Evolutionary conservation across 139 green algal species (phyloP).

Genomic region (Auxenochlorella protothecoides): DNA sequence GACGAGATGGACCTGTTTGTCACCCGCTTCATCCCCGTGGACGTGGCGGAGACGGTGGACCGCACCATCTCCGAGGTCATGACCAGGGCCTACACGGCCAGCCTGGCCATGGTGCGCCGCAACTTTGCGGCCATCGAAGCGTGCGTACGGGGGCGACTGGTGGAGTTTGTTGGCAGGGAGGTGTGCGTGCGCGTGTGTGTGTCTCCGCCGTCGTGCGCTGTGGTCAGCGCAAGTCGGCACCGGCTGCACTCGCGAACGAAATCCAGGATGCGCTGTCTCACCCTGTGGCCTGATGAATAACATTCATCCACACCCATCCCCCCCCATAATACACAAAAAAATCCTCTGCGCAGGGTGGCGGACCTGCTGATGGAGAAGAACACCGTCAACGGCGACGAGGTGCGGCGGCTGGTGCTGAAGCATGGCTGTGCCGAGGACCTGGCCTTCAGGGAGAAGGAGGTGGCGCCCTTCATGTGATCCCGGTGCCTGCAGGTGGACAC

Average conservation of each 20-base stretch:
- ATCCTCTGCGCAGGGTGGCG: background rate
- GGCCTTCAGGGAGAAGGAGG: conserved; percentile 8
- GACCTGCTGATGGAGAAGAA: conserved; percentile 13
- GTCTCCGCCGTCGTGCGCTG: background rate
- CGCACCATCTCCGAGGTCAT: too few species aligned
- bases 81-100: too few species aligned
- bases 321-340: too few species aligned
- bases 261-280: background rate
- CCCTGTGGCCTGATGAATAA: too few species aligned
- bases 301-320: background rate
- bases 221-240: background rate
- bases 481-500: background rate
- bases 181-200: background rate
- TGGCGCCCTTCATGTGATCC: background rate
- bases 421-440: conserved; percentile 18
- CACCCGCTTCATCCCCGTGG: too few species aligned
- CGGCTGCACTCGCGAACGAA: background rate
- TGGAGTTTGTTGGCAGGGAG: too few species aligned
- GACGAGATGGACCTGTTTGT: too few species aligned
- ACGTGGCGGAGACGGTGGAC: too few species aligned
- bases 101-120: too few species aligned
- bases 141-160: too few species aligned
- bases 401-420: background rate
- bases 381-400: conserved; percentile 15
- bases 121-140: too few species aligned